Conservation (phyloP, 2,329 filamentous ascomycete species). For the Aspergillus hiratsukae region DNA sequence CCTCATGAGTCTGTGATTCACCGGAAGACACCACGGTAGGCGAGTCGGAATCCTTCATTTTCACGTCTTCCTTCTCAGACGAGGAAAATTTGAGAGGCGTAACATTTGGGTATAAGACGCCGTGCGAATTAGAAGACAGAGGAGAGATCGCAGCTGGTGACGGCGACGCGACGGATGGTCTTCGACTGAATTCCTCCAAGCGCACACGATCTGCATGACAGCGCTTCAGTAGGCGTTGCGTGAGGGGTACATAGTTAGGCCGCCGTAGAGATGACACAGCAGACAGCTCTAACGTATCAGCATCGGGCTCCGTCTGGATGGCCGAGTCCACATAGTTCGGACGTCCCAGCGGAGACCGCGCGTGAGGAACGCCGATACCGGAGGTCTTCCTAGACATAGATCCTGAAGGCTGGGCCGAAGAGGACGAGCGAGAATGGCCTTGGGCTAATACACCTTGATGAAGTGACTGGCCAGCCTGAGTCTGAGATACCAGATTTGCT, state of each 20-base stretch:
- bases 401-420: slow-evolving; percentile 24
- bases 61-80: slow-evolving; percentile 34
- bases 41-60: slow-evolving; percentile 44
- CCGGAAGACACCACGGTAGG: slow-evolving; percentile 15
- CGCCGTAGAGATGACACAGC: slow-evolving; percentile 19
- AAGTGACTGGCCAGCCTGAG: too few relatives aligned
- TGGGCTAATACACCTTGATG: slow-evolving; percentile 27
- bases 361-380: slow-evolving; percentile 23
- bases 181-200: slow-evolving; percentile 27
- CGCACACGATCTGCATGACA: slow-evolving; percentile 38
- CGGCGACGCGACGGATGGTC: slow-evolving; percentile 9
- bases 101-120: slow-evolving; percentile 2
- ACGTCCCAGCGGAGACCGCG: slow-evolving; percentile 22
- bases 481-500: slow-evolving; percentile 46
- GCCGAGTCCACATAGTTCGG: slow-evolving; percentile 38
- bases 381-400: slow-evolving; percentile 28
- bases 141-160: slow-evolving; percentile 12
- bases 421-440: slow-evolving; percentile 35
- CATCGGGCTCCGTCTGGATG: slow-evolving; percentile 43
- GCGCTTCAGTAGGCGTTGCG: slow-evolving; percentile 39
- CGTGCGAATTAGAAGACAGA: slow-evolving; percentile 11
- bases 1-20: slow-evolving; percentile 12
- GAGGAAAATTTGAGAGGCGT: slow-evolving; percentile 6
- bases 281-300: slow-evolving; percentile 24
- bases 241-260: slow-evolving; percentile 37